phyloP scores from a whole-genome alignment of 2,329 filamentous ascomycete genomes.

The Diaporthe vaccinii region DNA sequence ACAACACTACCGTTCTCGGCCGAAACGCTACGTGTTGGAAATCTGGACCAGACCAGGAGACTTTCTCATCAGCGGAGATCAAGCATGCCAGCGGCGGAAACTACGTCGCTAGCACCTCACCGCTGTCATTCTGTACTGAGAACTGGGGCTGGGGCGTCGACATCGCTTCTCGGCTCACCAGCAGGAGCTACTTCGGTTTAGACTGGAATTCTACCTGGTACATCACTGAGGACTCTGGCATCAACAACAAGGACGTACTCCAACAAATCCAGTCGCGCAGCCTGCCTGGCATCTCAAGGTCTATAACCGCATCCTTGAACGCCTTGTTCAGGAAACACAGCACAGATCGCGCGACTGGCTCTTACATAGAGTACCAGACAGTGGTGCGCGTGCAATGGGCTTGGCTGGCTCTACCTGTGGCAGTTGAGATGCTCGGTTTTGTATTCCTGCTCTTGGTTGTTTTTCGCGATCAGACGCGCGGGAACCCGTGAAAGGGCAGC shows the following conservation, averaged over 20 bases:
- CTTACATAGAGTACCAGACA: not conserved
- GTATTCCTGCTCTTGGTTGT: not conserved
- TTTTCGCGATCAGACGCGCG: no score
- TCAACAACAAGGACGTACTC: not conserved
- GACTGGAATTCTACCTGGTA: not conserved
- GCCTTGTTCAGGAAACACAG: not conserved
- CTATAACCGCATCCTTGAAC: not conserved
- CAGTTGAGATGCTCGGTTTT: not conserved
- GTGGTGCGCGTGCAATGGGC: not conserved
- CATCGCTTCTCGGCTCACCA: not conserved
- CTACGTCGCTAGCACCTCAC: not conserved
- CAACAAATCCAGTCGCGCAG: not conserved
- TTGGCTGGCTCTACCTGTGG: not conserved
- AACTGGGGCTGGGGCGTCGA: not conserved
- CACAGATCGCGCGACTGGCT: not conserved
- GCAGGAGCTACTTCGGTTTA: not conserved
- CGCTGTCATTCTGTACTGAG: not conserved
- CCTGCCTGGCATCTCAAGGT: not conserved
- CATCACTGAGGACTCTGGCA: not conserved
- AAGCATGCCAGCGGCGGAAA: not conserved
- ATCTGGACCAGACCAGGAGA: not conserved
- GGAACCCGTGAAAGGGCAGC: not conserved
- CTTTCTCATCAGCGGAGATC: not conserved
- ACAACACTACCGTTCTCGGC: not conserved
- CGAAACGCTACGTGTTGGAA: not conserved